phyloP scores from a whole-genome alignment of 768 basidiomycete genomes.

The Lactifluus echinatus region DNA sequence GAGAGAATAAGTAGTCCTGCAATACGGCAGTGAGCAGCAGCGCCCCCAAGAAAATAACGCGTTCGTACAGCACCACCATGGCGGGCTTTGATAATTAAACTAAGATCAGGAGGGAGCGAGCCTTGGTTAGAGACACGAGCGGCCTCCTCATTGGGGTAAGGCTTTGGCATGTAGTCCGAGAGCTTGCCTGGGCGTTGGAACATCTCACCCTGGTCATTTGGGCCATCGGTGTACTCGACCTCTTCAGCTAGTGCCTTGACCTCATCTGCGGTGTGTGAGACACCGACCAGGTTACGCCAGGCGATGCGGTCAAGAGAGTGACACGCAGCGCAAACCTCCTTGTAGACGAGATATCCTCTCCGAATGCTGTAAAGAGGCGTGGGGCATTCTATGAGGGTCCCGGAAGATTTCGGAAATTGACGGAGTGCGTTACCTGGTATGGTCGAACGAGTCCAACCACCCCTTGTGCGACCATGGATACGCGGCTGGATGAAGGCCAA shows the following conservation, averaged over 20 bases:
- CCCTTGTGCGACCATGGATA: conserved; percentile 95
- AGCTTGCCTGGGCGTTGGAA: conserved; percentile 98
- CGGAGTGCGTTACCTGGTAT: conserved; percentile 64
- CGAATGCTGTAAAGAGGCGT: conserved; percentile 57
- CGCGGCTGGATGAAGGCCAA: conserved; percentile 80
- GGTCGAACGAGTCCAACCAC: conserved; percentile 85
- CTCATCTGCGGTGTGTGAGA: conserved; percentile 93
- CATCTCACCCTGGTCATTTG: conserved; percentile 93
- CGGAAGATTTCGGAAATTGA: conserved; percentile 8
- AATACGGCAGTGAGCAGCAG: neutral
- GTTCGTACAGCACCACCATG: conserved; percentile 86
- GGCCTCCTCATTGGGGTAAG: conserved; percentile 97
- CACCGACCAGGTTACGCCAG: conserved; percentile 98
- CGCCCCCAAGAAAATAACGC: neutral
- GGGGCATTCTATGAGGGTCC: conserved; percentile 14
- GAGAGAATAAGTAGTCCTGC: conserved; percentile 94
- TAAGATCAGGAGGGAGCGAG: conserved; percentile 94
- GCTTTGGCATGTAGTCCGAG: conserved; percentile 89
- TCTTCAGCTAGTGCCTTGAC: conserved; percentile 89
- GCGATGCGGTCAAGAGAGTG: conserved; percentile 99
- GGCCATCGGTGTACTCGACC: conserved; percentile 93
- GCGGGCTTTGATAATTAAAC: conserved; percentile 95
- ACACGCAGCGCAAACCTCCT: conserved; percentile 97
- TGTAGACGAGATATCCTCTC: conserved; percentile 94
- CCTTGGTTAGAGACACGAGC: conserved; percentile 90